Evolutionary conservation across 768 basidiomycete species (phyloP).

Genomic region (Suillus alpinus): DNA sequence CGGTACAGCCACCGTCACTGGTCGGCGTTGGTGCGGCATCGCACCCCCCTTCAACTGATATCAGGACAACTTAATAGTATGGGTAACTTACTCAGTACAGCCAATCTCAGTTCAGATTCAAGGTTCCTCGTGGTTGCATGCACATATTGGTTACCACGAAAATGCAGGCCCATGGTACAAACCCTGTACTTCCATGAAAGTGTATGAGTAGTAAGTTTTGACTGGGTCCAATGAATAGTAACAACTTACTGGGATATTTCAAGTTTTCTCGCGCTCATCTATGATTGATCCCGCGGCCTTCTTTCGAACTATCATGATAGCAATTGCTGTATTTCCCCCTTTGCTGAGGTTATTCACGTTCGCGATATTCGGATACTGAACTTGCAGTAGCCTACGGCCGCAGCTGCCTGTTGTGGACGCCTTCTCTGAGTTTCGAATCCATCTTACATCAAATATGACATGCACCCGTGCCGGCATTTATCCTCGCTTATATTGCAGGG

Average conservation of each 20-base stretch:
- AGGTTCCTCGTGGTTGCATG: too few species aligned
- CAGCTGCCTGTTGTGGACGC: neutral
- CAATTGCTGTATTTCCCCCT: neutral
- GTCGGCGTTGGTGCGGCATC: neutral
- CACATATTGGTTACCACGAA: too few species aligned
- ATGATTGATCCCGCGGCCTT: neutral
- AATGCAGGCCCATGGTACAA: neutral
- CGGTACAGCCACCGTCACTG: neutral
- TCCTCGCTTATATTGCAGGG: neutral
- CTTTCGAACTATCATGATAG: neutral
- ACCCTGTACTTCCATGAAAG: neutral
- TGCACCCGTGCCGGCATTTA: neutral
- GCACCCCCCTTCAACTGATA: neutral
- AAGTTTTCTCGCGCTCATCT: neutral
- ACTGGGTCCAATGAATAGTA: neutral
- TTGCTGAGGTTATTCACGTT: neutral
- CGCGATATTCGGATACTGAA: neutral
- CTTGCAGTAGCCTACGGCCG: neutral
- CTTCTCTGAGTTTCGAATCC: neutral
- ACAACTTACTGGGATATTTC: neutral
- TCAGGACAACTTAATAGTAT: neutral
- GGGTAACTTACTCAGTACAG: neutral
- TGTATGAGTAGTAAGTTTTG: neutral
- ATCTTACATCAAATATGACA: neutral
- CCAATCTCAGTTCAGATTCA: neutral